phyloP scores from a whole-genome alignment of 2,329 filamentous ascomycete species.

The Magnaporthiopsis incrustans region DNA sequence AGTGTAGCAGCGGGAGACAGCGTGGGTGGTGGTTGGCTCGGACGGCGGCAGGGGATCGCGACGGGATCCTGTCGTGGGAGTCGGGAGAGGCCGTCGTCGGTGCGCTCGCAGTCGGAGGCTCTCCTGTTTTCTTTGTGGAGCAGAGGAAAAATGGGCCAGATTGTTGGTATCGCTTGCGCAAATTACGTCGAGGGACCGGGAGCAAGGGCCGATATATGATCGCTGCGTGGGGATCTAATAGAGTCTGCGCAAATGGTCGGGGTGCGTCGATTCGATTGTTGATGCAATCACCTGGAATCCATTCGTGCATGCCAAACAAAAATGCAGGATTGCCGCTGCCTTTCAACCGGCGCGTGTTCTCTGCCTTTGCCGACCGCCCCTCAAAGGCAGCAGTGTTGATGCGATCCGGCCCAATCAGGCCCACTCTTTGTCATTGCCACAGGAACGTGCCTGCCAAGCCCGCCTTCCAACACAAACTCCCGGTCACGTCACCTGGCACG shows the following conservation, averaged over 20 bases:
- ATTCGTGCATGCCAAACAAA: too few species aligned
- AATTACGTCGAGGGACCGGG: neutral
- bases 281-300: too few species aligned
- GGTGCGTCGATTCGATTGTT: too few species aligned
- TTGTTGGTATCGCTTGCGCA: neutral
- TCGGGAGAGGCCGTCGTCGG: neutral
- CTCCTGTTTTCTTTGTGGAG: neutral
- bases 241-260: neutral
- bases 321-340: neutral
- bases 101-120: neutral
- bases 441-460: slow-evolving; percentile 3
- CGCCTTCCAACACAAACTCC: neutral
- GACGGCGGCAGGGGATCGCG: too few species aligned
- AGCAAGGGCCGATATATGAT: neutral
- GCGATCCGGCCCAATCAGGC: slow-evolving; percentile 4
- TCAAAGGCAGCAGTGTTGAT: neutral
- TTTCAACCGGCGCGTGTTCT: neutral
- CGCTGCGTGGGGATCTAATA: neutral
- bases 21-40: neutral
- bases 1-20: neutral
- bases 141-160: neutral
- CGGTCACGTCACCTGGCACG: neutral
- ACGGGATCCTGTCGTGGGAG: neutral
- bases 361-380: neutral
- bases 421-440: slow-evolving; percentile 5